phyloP scores from a whole-genome alignment of 306 rosid species.

The Vicia faba region DNA sequence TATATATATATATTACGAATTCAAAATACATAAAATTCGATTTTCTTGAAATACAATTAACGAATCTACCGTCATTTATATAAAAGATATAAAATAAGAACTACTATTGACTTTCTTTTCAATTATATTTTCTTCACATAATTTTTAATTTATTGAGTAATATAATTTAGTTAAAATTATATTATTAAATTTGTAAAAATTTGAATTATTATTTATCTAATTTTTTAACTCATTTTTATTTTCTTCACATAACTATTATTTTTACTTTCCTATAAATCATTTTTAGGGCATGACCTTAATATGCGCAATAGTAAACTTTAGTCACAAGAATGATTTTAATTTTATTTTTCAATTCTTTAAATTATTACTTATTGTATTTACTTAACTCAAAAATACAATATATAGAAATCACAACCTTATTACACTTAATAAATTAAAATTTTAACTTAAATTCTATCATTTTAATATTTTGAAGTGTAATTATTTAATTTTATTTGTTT shows the following conservation, averaged over 20 bases:
- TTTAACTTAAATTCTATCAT: background rate
- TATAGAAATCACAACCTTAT: background rate
- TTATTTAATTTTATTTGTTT: constrained; percentile 12
- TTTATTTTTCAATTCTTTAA: too few relatives aligned
- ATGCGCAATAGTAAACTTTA: too few relatives aligned
- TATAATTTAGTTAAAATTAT: background rate
- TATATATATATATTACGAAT: too few relatives aligned
- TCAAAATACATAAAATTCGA: too few relatives aligned
- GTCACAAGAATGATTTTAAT: too few relatives aligned
- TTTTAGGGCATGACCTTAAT: too few relatives aligned
- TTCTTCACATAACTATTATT: too few relatives aligned
- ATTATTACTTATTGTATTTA: background rate
- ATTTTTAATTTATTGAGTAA: background rate
- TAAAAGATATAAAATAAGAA: background rate
- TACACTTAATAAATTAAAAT: background rate
- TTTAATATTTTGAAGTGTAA: background rate
- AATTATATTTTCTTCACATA: background rate
- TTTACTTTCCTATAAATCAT: too few relatives aligned
- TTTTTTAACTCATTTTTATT: too few relatives aligned
- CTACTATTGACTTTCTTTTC: background rate
- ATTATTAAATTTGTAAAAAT: background rate
- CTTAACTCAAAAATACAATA: background rate
- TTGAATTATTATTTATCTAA: background rate
- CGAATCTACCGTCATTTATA: too few relatives aligned
- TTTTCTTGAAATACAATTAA: too few relatives aligned